Evolutionary conservation across 129 eudicot genomes (phyloP).

Genomic region (Solidago caesia): DNA sequence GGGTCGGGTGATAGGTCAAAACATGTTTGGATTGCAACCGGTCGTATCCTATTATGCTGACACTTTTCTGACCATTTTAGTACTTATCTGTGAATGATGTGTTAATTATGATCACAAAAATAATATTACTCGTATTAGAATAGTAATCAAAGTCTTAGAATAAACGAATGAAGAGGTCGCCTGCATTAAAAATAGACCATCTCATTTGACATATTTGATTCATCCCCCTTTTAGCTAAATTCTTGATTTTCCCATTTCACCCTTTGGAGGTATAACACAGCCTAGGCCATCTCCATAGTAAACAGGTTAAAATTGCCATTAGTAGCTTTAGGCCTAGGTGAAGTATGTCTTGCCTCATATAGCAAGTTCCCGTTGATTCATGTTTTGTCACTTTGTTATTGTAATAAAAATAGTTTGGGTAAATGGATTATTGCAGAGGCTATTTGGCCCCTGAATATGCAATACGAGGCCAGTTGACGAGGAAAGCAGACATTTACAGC

Average conservation of each 20-base stretch:
- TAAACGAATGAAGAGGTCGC: neutral
- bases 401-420: conserved; percentile 10
- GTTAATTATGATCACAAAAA: neutral
- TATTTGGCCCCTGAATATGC: conserved; percentile 99
- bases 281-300: neutral
- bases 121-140: neutral
- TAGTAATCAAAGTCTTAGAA: neutral
- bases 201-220: neutral
- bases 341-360: conserved; percentile 13
- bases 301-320: neutral
- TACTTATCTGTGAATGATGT: neutral
- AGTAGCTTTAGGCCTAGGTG: conserved; percentile 7
- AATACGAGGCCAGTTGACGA: conserved; percentile 77
- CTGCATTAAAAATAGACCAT: neutral
- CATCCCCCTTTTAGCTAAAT: neutral
- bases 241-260: neutral
- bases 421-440: conserved; percentile 50
- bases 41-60: neutral
- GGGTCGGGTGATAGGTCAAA: neutral
- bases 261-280: neutral
- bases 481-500: conserved; percentile 93
- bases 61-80: neutral
- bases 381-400: neutral
- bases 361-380: neutral
- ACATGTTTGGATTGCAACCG: neutral